Evolutionary conservation across 108 stramenopile species (phyloP), one percentile per base, ranked within the genome.

Genomic region (Phaeodactylum tricornutum): DNA sequence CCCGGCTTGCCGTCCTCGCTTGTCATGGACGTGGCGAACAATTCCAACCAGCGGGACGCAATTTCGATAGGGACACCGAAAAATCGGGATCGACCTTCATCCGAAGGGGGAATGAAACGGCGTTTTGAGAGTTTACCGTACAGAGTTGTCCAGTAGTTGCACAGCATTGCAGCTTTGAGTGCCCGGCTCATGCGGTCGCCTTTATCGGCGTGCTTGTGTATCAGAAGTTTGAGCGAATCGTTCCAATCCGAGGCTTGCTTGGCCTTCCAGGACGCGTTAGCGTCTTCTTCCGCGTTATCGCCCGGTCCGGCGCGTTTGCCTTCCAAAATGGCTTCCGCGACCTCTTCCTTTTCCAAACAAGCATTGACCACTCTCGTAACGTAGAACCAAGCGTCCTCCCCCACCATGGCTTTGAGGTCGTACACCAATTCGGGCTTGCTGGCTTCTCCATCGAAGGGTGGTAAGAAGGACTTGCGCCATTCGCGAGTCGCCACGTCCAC

Each of bases 361-460:
- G 73, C 82, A 25, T 81, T 71, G 3, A 79, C 76, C 20, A 75
- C 69, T n/a, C 78, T 62, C 25, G 68, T 59, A 17, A 82, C 44
- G 50, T 62, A 41, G 8, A 16, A 43, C 85, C 85, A 87, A 32
- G 68, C 66, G 6, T 59, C 51, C 1, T 56, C 44, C 23, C 65
- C 77, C 19, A 64, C 75, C 52, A 87, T 83, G 8, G 63, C 52
- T 32, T 66, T 59, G 7, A 79, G 62, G 16, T 62, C 55, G 57
- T 80, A 92, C 2, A 87, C 83, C 28, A 56, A 59, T 27, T 49
- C 34, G 3, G 86, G 81, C 25, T 67, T 31, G 15, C 44, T 47
- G 19, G 90, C 84, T 30, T 68, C 38, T 29, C 35, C 52, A 42
- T 87, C 65, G 57, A 74, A 87, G 15, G 69, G 55, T 11, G 90